Conservation (phyloP, 2,329 filamentous ascomycete genomes). For the Paraconiothyrium brasiliense region DNA sequence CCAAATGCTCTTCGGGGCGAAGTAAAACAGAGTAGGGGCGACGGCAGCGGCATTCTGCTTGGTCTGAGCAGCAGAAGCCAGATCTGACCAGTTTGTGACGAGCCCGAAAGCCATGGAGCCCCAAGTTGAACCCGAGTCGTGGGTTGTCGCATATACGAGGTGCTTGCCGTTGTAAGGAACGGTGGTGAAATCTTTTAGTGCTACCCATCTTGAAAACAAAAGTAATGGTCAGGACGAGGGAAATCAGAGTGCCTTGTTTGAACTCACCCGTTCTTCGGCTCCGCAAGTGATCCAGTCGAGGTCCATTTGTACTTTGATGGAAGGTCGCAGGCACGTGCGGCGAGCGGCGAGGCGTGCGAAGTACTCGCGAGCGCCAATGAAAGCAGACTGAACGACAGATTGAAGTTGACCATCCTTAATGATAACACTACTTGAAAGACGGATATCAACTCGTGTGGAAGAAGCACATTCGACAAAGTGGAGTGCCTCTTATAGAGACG, state of each 20-base stretch:
- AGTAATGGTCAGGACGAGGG: background rate
- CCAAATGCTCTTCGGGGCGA: constrained; percentile 69
- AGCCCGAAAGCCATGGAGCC: constrained; percentile 68
- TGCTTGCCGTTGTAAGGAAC: constrained; percentile 66
- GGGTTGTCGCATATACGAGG: constrained; percentile 67
- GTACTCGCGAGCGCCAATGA: background rate
- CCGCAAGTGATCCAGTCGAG: constrained; percentile 61
- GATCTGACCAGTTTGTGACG: constrained; percentile 63
- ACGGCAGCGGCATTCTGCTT: constrained; percentile 59
- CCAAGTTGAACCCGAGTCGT: constrained; percentile 56
- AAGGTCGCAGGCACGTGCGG: constrained; percentile 54
- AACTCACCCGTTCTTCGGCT: constrained; percentile 57
- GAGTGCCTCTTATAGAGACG: background rate
- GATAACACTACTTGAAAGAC: background rate
- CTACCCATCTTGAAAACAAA: constrained; percentile 51
- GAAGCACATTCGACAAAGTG: background rate
- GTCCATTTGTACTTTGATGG: constrained; percentile 67
- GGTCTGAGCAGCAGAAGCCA: constrained; percentile 64
- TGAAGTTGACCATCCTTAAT: background rate
- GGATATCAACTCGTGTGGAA: background rate
- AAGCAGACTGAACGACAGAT: background rate
- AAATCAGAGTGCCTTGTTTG: no score
- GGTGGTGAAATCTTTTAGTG: constrained; percentile 71
- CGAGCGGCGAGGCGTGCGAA: background rate
- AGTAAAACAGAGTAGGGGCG: constrained; percentile 71